Percentiles rank a stretch among this genome's conserved stretches.
These are phyloP conservation scores for Arachis monticola DNA, from an alignment of 331 rosid genomes.

Conservation along the genomic window DNA sequence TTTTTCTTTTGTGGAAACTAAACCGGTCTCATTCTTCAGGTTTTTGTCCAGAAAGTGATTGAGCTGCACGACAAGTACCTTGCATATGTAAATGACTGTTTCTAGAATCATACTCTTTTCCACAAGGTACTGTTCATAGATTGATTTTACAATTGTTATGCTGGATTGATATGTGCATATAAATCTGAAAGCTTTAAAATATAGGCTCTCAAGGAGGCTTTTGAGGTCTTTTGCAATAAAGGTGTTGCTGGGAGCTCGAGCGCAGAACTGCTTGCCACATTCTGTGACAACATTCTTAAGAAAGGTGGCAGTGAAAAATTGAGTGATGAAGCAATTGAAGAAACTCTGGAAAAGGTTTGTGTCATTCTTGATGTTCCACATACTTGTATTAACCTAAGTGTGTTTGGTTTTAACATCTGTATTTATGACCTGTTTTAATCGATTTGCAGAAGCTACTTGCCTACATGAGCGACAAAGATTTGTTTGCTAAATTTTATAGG, in stretches of 20 bases:
- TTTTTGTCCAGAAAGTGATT: constrained; percentile 82
- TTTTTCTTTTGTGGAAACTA: constrained; percentile 40
- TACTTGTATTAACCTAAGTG: constrained; percentile 28
- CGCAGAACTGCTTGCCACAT: constrained; percentile 87
- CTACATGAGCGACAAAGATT: constrained; percentile 92
- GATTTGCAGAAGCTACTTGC: constrained; percentile 82
- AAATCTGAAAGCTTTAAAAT: constrained; percentile 34
- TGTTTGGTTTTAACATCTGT: neutral
- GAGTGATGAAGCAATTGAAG: too few relatives aligned
- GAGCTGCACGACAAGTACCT: constrained; percentile 92
- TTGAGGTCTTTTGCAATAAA: constrained; percentile 93
- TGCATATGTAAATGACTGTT: constrained; percentile 72
- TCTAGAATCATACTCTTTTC: constrained; percentile 47
- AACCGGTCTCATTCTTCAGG: constrained; percentile 53
- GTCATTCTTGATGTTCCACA: constrained; percentile 7
- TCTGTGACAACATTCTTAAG: constrained; percentile 59
- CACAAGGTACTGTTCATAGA: constrained; percentile 65
- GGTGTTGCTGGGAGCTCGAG: constrained; percentile 89
- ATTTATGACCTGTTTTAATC: constrained; percentile 29
- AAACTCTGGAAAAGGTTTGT: too few relatives aligned
- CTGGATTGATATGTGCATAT: constrained; percentile 15
- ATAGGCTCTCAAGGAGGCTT: constrained; percentile 84
- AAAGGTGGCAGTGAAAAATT: too few relatives aligned
- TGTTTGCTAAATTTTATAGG: constrained; percentile 97
- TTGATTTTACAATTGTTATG: constrained; percentile 13